Base-by-base conservation (phyloP, 257 asterid species). In the Capsicum pubescens region DNA sequence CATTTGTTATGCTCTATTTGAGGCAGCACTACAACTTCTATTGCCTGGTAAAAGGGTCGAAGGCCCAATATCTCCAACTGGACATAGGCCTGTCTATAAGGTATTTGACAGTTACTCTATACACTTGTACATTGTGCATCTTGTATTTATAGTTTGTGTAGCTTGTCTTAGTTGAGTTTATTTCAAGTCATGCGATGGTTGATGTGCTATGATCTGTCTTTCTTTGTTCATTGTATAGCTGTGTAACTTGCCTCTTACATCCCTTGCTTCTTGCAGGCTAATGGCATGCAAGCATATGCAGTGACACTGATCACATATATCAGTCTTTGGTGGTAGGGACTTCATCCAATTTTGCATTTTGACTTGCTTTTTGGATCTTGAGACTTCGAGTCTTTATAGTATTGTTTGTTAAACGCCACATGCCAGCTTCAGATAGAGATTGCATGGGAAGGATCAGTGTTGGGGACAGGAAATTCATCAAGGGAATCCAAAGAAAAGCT, bases 21-120 rank as follows among this genome's bases (percentile, higher is more conserved):
- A 95, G 93, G 98, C 98, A 57, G 94, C 96, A 2, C 95, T 95
- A 71, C 99, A 94, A 91, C 97, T 95, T 83, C 87, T 91, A 71
- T 87, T 95, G 15, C 99, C 99, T 1, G 99, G 99, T 59, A 94
- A 93, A 84, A 89, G 89, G 79, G 97, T 94, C 0, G 95, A 93
- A 85, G 99, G 99, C 66, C 99, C 99, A 2, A 88, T 94, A 55
- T 95, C 99, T 46, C 98, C 99, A 14, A 79, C 96, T 70, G 99
- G 99, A 81, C 92, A 94, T 84, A 90, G 64, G 86, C 99, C 99
- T 19, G 89, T 95, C 81, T 95, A 95, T 91, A 95, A 95, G 99
- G 98, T 95, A 59, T 60, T 71, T 36, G 36, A 55, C 14, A 46
- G 82, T 54, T 77, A 5, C 21, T 21, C 15, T 9, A 26, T 44